Conservation (phyloP, 306 rosid species). For the Begonia loranthoides region DNA sequence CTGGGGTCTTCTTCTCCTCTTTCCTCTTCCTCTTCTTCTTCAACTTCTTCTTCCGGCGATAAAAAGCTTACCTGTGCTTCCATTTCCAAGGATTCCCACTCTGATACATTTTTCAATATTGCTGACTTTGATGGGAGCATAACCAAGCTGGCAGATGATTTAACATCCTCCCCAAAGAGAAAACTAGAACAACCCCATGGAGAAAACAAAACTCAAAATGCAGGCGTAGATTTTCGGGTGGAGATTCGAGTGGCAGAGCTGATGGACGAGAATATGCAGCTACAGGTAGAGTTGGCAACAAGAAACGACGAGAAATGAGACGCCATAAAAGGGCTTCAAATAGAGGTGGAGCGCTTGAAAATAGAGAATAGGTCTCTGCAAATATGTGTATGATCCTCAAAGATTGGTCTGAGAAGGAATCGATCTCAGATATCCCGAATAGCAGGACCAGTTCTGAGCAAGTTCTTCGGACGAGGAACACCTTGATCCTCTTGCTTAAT, state of each 20-base stretch:
- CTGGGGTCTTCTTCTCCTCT: no score
- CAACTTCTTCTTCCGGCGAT: no score
- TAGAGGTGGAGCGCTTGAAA: slow-evolving; percentile 29
- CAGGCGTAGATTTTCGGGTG: no score
- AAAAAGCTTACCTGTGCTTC: no score
- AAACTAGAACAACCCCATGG: no score
- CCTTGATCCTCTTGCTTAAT: slow-evolving; percentile 10
- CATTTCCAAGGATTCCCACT: no score
- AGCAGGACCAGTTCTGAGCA: slow-evolving; percentile 15
- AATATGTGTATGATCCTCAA: slow-evolving; percentile 20
- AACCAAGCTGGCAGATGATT: no score
- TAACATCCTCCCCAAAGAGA: no score
- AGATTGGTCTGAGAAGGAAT: slow-evolving; percentile 17
- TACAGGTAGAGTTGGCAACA: slow-evolving; percentile 28
- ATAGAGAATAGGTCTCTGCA: slow-evolving; percentile 27
- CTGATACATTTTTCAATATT: no score
- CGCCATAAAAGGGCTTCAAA: slow-evolving; percentile 33
- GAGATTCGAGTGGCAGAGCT: slow-evolving; percentile 23
- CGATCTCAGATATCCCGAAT: slow-evolving; percentile 19
- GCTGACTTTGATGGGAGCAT: no score
- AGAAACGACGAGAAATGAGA: slow-evolving; percentile 48
- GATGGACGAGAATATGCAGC: slow-evolving; percentile 28
- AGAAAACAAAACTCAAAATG: no score
- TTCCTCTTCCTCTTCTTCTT: no score
- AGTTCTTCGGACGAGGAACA: slow-evolving; percentile 24